Base-by-base conservation (phyloP, 2,329 filamentous ascomycete genomes). In the Aspergillus intermedius region DNA sequence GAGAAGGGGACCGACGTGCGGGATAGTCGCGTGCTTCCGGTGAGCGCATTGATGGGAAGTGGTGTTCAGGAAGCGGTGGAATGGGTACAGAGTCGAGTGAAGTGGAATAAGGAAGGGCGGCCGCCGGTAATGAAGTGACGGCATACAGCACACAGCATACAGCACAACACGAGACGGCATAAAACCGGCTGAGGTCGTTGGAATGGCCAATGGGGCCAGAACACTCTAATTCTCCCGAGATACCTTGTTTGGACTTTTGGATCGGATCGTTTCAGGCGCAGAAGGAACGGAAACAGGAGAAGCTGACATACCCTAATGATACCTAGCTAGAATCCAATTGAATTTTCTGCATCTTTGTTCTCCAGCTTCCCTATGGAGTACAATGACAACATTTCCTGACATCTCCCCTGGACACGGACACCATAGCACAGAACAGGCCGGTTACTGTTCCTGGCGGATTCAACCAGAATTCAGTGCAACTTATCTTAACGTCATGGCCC, bases 31-130 rank as follows among this genome's bases (percentile, higher is more conserved):
- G 93, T 97, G 13, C 70, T 98, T 63, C 90, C 93, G 5, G 83
- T 96, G 53, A 94, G 88, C 66, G 93, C 93, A n/a, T 72, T 98
- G 63, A 91, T 70, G 56, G 76, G 75, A 3, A 86, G 85, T 0
- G 93, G 93, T 2, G 93, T 98, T 2, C 83, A 82, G 62, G 93
- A 97, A 74, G 91, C 93, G 1, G 87, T 98, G n/a, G 93, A 97
- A 64, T 98, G 93, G 93, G 76, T 98, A 50, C 83, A 88, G 64
- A 91, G 84, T 57, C 78, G 93, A 52, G 89, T 97, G 23, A 90
- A 88, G 69, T 97, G 93, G 89, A 97, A 97, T 67, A 95, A 93
- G 72, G 91, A 96, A 69, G 85, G 83, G 4, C 79, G 93, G 52
- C 91, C 91, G 54, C 93, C 93, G 2, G 84, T 95, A 46, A 95